These are phyloP conservation scores for Kodamaea jinghongensis DNA, from an alignment of 805 yeast species.

Conservation along the genomic window DNA sequence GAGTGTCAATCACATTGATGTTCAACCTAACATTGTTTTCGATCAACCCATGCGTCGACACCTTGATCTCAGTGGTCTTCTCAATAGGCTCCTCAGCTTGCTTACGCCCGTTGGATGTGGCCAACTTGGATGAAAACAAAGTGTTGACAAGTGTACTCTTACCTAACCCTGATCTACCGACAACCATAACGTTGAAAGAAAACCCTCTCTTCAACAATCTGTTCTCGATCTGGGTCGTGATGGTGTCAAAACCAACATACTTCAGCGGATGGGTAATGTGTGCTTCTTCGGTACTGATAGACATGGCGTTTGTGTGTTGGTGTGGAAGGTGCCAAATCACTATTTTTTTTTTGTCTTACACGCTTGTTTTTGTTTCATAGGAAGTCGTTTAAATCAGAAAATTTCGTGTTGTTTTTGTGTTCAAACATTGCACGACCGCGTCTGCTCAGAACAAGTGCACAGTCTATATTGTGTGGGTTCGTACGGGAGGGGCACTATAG, in stretches of 20 bases:
- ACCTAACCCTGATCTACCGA: constrained; percentile 89
- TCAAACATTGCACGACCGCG: neutral
- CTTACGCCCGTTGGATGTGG: constrained; percentile 71
- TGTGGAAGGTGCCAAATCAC: neutral
- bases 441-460: too few relatives aligned
- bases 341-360: too few relatives aligned
- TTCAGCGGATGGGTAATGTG: constrained; percentile 52
- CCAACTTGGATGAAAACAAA: constrained; percentile 77
- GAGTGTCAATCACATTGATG: constrained; percentile 90
- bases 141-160: constrained; percentile 91
- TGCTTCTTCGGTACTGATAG: constrained; percentile 13
- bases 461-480: too few relatives aligned
- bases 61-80: constrained; percentile 82
- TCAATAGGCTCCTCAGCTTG: constrained; percentile 68
- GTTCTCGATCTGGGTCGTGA: constrained; percentile 92
- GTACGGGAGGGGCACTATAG: too few relatives aligned
- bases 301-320: constrained; percentile 5
- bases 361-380: constrained; percentile 3
- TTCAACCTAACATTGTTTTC: constrained; percentile 88
- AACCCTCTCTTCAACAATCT: constrained; percentile 89
- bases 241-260: constrained; percentile 95
- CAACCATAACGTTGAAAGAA: constrained; percentile 91
- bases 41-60: constrained; percentile 62
- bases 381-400: constrained; percentile 5
- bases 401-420: constrained; percentile 4